phyloP scores from a whole-genome alignment of 129 eudicot species.

The Helianthus tuberosus region DNA sequence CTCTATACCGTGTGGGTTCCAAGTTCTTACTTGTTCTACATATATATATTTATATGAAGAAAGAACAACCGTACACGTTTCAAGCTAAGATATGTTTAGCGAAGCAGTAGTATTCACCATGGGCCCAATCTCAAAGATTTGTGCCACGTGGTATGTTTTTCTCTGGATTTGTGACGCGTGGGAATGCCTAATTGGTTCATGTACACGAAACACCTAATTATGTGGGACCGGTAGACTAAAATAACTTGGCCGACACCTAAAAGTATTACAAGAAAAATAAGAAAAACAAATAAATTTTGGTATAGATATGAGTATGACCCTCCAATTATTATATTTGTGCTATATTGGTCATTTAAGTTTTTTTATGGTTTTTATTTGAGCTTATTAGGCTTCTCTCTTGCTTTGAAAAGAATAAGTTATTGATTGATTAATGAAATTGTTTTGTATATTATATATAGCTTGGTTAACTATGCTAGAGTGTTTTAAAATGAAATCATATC shows the following conservation, averaged over 20 bases:
- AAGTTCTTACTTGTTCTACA: not conserved
- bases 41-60: not conserved
- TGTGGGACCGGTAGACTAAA: slow-evolving; percentile 23
- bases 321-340: not conserved
- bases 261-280: not conserved
- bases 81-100: not conserved
- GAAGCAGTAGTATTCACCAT: not conserved
- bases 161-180: slow-evolving; percentile 5
- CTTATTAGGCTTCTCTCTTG: not conserved
- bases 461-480: no score
- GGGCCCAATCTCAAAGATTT: not conserved
- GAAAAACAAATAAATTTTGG: not conserved
- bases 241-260: slow-evolving; percentile 31
- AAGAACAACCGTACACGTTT: slow-evolving; percentile 22
- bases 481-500: no score
- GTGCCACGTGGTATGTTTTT: slow-evolving; percentile 6
- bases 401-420: not conserved
- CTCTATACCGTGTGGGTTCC: not conserved
- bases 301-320: not conserved
- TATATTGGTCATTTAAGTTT: not conserved
- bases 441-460: not conserved
- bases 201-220: slow-evolving; percentile 8
- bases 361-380: not conserved
- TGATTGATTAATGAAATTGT: not conserved
- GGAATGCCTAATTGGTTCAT: not conserved